These are phyloP conservation scores for Globisporangium uncinulatum DNA, from an alignment of 352 stramenopile species.

Conservation along the genomic window DNA sequence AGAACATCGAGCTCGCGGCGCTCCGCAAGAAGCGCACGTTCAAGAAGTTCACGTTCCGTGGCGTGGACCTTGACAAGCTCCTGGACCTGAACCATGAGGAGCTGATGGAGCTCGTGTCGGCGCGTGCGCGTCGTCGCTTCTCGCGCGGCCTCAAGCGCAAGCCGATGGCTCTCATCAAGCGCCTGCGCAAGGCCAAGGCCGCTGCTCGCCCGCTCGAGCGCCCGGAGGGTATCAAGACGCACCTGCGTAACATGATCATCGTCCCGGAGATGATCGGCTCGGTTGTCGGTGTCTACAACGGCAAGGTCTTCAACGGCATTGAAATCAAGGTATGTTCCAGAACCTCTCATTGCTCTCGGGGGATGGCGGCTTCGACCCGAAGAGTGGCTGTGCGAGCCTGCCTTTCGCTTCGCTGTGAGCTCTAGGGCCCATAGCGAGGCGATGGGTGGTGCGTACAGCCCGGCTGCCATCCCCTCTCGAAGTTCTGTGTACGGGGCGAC, in stretches of 20 bases:
- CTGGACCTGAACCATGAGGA: constrained; percentile 99
- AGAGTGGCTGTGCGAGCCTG: constrained; percentile 29
- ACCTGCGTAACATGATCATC: constrained; percentile 99
- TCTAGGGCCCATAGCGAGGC: not conserved
- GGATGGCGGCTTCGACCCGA: constrained; percentile 73
- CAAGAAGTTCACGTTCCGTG: constrained; percentile 99
- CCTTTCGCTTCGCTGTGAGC: not conserved
- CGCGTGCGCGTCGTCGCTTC: constrained; percentile 96
- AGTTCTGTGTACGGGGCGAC: constrained; percentile 89
- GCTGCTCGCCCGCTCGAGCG: constrained; percentile 96
- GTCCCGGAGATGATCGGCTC: constrained; percentile 99
- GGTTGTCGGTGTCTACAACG: constrained; percentile 99
- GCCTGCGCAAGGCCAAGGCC: constrained; percentile 98
- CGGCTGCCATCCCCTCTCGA: constrained; percentile 72
- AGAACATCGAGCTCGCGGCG: constrained; percentile 89
- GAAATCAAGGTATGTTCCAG: constrained; percentile 98
- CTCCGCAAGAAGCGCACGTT: constrained; percentile 99
- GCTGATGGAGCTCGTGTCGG: constrained; percentile 98
- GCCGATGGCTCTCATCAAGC: constrained; percentile 99
- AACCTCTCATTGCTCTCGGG: constrained; percentile 78
- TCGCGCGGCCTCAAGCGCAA: constrained; percentile 99
- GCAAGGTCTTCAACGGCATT: constrained; percentile 99
- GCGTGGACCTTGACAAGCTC: constrained; percentile 99
- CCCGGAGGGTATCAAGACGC: constrained; percentile 98
- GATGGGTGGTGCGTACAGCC: not conserved